phyloP scores from a whole-genome alignment of 352 stramenopile species.

The Phytophthora sansomeana region DNA sequence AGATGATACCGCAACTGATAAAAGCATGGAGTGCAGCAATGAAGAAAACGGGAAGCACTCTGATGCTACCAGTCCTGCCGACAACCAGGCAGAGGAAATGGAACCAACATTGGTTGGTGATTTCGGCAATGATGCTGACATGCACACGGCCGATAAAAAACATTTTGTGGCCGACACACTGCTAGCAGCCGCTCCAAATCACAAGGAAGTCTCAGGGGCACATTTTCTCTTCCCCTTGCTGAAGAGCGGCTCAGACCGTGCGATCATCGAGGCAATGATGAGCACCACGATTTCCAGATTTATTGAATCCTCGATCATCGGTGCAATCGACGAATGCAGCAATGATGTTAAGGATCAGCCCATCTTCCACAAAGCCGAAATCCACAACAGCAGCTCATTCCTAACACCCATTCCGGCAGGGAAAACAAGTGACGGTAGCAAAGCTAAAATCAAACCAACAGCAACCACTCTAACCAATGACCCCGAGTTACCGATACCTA shows the following conservation, averaged over 20 bases:
- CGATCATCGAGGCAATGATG: conserved; percentile 39
- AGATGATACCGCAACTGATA: not conserved
- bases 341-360: conserved; percentile 17
- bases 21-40: not conserved
- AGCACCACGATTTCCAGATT: conserved; percentile 24
- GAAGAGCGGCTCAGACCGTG: conserved; percentile 35
- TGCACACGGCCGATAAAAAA: not conserved
- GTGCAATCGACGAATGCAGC: conserved; percentile 31
- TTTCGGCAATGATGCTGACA: not conserved
- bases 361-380: too few relatives aligned
- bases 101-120: conserved; percentile 3
- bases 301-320: conserved; percentile 16
- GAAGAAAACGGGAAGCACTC: not conserved
- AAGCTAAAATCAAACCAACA: too few relatives aligned
- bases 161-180: not conserved
- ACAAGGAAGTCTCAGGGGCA: not conserved
- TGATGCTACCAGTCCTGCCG: not conserved
- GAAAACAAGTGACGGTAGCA: too few relatives aligned
- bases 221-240: not conserved
- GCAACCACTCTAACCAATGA: too few relatives aligned
- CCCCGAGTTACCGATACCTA: too few relatives aligned
- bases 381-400: too few relatives aligned
- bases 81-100: not conserved
- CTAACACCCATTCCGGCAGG: too few relatives aligned
- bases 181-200: not conserved